phyloP scores from a whole-genome alignment of 2,329 filamentous ascomycete species.

The Hypoxylon sp. region DNA sequence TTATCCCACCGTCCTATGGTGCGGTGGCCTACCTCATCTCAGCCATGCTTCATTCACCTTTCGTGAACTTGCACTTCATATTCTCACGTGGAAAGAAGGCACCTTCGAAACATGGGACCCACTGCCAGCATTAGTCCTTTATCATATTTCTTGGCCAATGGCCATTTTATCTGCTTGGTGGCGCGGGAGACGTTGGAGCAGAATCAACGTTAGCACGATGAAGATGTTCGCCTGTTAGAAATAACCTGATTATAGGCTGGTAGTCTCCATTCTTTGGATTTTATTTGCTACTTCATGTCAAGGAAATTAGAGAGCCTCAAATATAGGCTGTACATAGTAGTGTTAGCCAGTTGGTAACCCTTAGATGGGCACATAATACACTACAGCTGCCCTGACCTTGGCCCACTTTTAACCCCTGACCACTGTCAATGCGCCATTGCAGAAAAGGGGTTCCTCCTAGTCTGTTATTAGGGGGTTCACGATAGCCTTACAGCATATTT shows the following conservation, averaged over 20 bases:
- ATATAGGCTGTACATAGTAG: no score
- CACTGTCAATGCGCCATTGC: no score
- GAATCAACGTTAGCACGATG: conserved; percentile 76
- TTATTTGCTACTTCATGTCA: background rate
- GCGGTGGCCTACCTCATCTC: conserved; percentile 44
- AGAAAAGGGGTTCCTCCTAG: background rate
- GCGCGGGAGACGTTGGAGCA: conserved; percentile 68
- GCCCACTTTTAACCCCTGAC: no score
- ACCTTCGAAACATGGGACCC: conserved; percentile 68
- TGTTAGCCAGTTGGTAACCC: no score
- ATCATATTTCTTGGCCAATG: conserved; percentile 68
- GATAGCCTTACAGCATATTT: background rate
- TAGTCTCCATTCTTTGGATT: no score
- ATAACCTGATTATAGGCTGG: no score
- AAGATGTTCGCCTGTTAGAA: conserved; percentile 52
- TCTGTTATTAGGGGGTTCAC: background rate
- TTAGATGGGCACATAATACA: no score
- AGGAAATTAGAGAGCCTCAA: background rate
- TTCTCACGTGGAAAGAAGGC: conserved; percentile 67
- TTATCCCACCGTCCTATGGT: conserved; percentile 57
- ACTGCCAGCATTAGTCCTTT: conserved; percentile 68
- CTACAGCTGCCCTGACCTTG: no score
- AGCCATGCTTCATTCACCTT: conserved; percentile 44
- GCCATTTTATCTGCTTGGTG: conserved; percentile 62
- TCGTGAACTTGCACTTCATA: conserved; percentile 53